Base-by-base conservation (phyloP, 192 early-diverging fungal species). In the Backusella circina region DNA sequence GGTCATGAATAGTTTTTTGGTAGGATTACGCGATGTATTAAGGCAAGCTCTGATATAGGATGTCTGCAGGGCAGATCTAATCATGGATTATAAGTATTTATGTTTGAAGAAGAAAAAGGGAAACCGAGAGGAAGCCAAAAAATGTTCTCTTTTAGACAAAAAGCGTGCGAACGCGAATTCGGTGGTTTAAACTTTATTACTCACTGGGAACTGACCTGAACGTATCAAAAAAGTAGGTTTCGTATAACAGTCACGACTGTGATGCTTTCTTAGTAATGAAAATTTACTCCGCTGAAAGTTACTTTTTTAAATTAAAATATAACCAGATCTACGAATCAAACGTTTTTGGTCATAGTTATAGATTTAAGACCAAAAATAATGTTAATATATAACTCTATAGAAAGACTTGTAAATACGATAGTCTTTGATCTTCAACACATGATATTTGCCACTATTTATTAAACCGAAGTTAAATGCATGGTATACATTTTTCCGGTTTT, bases 11-110 rank as follows among this genome's bases (percentile, higher is more conserved):
- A 50, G 5, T 5, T 44, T 71, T 16, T 47, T 51, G 5, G 67
- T 54, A 71, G 47, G 41, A n/a, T 13, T 54, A 30, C 70, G 38
- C 7, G 70, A 71, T n/a, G 70, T 28, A n/a, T 71, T 71, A 30
- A 71, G 41, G 28, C 70, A 71, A 33, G 70, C 70, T 71, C 41
- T 57, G 9, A 71, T 47, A 50, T 51, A 71, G 7, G 70, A 28
- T 32, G 39, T 51, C 31, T 50, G 70, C 31, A 51, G 38, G 23
- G 67, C 67, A 68, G 67, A 21, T 68, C 67, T 68, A 28, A 71
- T 50, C 70, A 71, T 51, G 13, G 8, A 31, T 54, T 47, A 47
- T 71, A 44, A 15, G 30, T 70, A 41, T 15, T 9, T 23, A 30
- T 38, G 12, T 38, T 39, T 23, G 32, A 50, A 71, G 37, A 47